Conservation (phyloP, 2,329 filamentous ascomycete species). For the Mycosphaerella arachidis region DNA sequence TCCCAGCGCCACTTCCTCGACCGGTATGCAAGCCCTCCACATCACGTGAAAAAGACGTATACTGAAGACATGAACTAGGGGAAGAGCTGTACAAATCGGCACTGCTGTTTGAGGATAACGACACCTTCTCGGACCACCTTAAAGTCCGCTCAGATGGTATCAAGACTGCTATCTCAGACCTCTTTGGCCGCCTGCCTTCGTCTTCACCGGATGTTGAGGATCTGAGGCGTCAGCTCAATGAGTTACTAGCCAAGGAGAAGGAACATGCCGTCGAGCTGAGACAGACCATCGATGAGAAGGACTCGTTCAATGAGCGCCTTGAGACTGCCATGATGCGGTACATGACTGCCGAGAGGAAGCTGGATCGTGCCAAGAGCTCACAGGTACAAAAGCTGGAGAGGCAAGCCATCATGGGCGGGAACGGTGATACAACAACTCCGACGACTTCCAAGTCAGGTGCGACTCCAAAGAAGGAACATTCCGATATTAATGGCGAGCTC, state of each 20-base stretch:
- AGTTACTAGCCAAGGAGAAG: conserved; percentile 76
- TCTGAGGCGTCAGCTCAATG: conserved; percentile 70
- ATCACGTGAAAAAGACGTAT: conserved; percentile 27
- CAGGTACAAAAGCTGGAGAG: conserved; percentile 90
- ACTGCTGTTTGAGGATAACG: conserved; percentile 50
- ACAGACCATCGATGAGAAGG: conserved; percentile 28
- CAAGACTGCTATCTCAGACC: conserved; percentile 64
- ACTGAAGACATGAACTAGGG: conserved; percentile 30
- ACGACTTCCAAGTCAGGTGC: conserved; percentile 36
- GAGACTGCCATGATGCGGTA: conserved; percentile 87
- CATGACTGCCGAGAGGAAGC: conserved; percentile 90
- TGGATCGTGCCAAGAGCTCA: conserved; percentile 81
- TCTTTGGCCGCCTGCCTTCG: conserved; percentile 53
- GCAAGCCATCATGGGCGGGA: conserved; percentile 70
- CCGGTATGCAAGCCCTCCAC: conserved; percentile 28
- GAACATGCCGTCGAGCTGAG: conserved; percentile 35
- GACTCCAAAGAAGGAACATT: conserved; percentile 48
- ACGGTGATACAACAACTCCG: conserved; percentile 38
- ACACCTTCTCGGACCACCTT: conserved; percentile 72
- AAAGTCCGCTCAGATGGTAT: conserved; percentile 71
- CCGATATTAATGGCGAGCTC: conserved; percentile 48
- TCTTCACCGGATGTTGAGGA: conserved; percentile 65
- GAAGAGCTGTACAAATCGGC: conserved; percentile 48
- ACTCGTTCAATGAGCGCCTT: conserved; percentile 68
- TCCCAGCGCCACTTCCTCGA: conserved; percentile 25